Evolutionary conservation across 306 rosid genomes (phyloP), one percentile per base, ranked within the genome.

Genomic region (Prinsepia uniflora): DNA sequence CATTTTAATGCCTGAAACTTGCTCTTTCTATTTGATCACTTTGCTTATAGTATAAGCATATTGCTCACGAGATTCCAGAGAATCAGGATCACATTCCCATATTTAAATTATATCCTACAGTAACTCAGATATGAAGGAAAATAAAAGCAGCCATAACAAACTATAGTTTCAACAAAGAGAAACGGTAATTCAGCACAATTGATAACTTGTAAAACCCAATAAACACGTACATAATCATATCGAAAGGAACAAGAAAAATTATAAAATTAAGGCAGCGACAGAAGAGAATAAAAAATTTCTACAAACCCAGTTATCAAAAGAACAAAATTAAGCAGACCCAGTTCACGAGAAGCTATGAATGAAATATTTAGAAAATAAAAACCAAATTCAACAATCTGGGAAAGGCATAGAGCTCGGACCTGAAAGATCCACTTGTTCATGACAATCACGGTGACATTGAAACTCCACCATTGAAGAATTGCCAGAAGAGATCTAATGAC

Each of bases 401-500:
- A 22, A 68, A 39, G 22, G 43, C 24, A 22, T 7, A 48, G 49
- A 53, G 61, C 42, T n/a, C 18, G 15, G 64, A 93, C 98, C 98
- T 90, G 98, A 70, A 93, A 93, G 96, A 93, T 93, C 98, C 98
- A 93, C 81, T 93, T 93, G 91, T 93, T 93, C 77, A 93, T 86
- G 78, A 93, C 90, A 71, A 93, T 90, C 2, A 93, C 96, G 43
- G 96, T 83, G 82, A 93, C 98, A 68, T 93, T 93, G 88, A 93
- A 93, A 47, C 76, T 72, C 98, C 98, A 93, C 98, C 98, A 93
- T 70, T 93, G 98, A 77, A 93, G 81, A 74, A 93, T 90, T 14
- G 94, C 91, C 13, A 93, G 66, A 39, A 93, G 89, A 82, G 98
- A 93, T 93, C 96, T 87, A 82, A 88, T 7, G 11, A 80, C 84